phyloP scores from a whole-genome alignment of 331 rosid genomes.

The Malus hybrid region DNA sequence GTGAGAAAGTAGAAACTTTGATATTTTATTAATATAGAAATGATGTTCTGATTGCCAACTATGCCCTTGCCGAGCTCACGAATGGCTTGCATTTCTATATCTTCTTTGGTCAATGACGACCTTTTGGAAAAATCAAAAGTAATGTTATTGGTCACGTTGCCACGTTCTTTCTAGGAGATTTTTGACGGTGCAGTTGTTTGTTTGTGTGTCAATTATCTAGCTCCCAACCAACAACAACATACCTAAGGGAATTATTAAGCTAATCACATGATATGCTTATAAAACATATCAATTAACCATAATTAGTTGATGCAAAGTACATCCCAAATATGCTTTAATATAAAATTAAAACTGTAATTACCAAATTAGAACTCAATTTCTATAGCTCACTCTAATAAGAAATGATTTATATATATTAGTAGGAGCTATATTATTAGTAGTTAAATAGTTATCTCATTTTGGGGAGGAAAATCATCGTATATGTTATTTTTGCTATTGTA shows the following conservation, averaged over 20 bases:
- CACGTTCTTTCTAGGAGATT: neutral
- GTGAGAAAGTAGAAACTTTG: too few relatives aligned
- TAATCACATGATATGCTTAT: neutral
- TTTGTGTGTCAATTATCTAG: neutral
- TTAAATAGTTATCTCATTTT: too few relatives aligned
- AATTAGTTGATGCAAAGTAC: neutral
- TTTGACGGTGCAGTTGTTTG: neutral
- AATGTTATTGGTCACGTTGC: neutral
- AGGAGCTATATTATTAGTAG: too few relatives aligned
- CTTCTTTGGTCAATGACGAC: too few relatives aligned
- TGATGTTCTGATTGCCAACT: neutral
- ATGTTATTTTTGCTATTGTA: too few relatives aligned
- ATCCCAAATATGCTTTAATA: neutral
- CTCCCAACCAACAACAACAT: neutral
- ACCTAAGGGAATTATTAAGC: neutral
- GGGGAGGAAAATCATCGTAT: too few relatives aligned
- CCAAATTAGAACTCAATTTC: neutral
- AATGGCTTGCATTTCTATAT: neutral
- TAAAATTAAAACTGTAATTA: too few relatives aligned
- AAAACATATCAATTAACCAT: too few relatives aligned
- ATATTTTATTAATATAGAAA: too few relatives aligned
- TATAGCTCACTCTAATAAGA: too few relatives aligned
- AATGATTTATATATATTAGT: too few relatives aligned
- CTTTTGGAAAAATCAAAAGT: neutral
- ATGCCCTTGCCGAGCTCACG: neutral